Base-by-base conservation (phyloP, 805 yeast species). In the Candida parachauliodes region DNA sequence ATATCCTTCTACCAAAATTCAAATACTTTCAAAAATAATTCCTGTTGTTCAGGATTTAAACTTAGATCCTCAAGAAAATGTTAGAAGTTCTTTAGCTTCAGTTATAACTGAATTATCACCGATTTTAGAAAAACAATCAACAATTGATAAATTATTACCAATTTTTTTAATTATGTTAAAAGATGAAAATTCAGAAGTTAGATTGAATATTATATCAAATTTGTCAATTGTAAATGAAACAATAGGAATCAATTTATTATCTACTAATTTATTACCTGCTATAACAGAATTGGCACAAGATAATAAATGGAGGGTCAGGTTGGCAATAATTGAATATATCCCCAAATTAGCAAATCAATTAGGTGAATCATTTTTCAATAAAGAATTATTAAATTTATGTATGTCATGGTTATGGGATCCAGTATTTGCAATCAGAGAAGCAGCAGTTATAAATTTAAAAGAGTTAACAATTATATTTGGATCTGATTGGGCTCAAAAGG, bases 391-490 rank as follows among this genome's bases (percentile, higher is more conserved):
- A 46, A 81, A 85, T 34, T 71, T 93, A 50, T 93, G 96, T 54
- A 77, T 93, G 77, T 84, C 89, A n/a, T 93, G 98, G 98, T 71
- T 93, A 47, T 89, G 97, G 96, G 99, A 93, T 65, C 85, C 89
- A 4, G 98, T 93, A 27, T 93, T 79, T 64, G 89, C 98, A 4
- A 89, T 93, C 44, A 81, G 99, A 62, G 94, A 88, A 48, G 98
- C 98, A 8, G 98, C 98, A 1, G 95, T 93, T 22, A 68, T 71
- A 40, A 93, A 89, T 60, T 69, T 93, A 49, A 81, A 76, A 48
- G 81, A 83, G 49, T 71, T 93, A 51, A 81, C 96, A 4, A 77
- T 75, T 48, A 88, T 87, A 25, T 93, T 93, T 64, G 98, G 98
- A 22, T 81, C 89, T 25, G 80, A 80, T 26, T 93, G 99, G 99